phyloP scores from a whole-genome alignment of 2,329 filamentous ascomycete species.

The Lasiodiplodia sp. region DNA sequence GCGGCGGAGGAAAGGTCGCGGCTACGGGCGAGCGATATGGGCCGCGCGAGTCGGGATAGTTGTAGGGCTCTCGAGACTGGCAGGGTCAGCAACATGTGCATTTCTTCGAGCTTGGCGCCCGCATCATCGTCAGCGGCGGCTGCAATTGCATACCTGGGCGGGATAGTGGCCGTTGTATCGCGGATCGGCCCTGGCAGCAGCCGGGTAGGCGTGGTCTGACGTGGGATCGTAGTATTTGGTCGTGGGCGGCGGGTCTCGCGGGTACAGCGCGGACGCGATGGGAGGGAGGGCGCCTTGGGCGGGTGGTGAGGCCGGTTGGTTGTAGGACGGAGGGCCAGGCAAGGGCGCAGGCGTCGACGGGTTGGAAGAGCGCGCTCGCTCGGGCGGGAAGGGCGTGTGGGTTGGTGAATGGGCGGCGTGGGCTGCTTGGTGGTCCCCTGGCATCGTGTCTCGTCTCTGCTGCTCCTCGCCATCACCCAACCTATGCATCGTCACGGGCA shows the following conservation, averaged over 20 bases:
- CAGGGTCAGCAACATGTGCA: constrained; percentile 26
- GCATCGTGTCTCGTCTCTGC: constrained; percentile 44
- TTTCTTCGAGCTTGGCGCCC: constrained; percentile 28
- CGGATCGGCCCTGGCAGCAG: constrained; percentile 41
- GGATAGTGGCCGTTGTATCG: constrained; percentile 45
- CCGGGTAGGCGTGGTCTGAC: constrained; percentile 51
- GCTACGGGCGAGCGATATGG: constrained; percentile 48
- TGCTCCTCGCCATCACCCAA: constrained; percentile 40
- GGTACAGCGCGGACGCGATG: constrained; percentile 48
- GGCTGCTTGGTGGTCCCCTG: constrained; percentile 46
- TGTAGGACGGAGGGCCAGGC: constrained; percentile 39
- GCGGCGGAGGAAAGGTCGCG: constrained; percentile 42
- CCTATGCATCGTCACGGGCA: constrained; percentile 35
- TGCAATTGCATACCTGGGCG: constrained; percentile 39
- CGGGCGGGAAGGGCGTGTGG: constrained; percentile 44
- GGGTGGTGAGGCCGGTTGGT: constrained; percentile 47
- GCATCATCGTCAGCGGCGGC: constrained; percentile 8
- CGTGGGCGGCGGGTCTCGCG: constrained; percentile 50
- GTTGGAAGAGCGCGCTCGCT: constrained; percentile 44
- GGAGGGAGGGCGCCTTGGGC: constrained; percentile 48
- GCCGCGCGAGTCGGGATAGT: constrained; percentile 43
- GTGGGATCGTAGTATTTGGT: constrained; percentile 60
- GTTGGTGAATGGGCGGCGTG: constrained; percentile 45
- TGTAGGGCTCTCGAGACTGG: constrained; percentile 46
- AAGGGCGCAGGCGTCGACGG: constrained; percentile 44